Conservation (phyloP, 2,329 filamentous ascomycete species). For the Harringtonia lauricola region DNA sequence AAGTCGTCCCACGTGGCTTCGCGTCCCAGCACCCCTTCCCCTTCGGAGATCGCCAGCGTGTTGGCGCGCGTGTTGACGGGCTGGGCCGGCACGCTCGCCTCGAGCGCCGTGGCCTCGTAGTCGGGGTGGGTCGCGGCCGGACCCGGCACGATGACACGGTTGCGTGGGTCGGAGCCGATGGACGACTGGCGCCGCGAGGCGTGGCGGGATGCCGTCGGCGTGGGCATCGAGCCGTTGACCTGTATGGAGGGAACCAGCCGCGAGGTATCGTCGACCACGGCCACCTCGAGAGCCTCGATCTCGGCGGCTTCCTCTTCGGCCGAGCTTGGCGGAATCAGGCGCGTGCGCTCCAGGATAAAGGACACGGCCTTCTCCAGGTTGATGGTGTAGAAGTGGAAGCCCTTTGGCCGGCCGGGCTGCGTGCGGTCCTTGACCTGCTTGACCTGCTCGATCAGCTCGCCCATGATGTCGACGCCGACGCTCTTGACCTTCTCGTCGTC, state of each 20-base stretch:
- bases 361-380: conserved; percentile 95
- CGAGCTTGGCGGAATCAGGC: conserved; percentile 58
- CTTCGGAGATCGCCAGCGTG: conserved; percentile 87
- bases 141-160: conserved; percentile 72
- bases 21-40: conserved; percentile 75
- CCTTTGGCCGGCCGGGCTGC: conserved; percentile 44
- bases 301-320: conserved; percentile 34
- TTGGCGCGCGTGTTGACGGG: conserved; percentile 69
- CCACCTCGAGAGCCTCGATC: conserved; percentile 34
- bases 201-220: conserved; percentile 20
- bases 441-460: conserved; percentile 72
- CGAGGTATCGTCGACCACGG: conserved; percentile 36
- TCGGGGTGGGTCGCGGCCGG: conserved; percentile 46
- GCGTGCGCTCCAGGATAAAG: conserved; percentile 76
- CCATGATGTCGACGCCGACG: conserved; percentile 70
- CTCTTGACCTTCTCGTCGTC: conserved; percentile 76
- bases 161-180: conserved; percentile 74
- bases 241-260: conserved; percentile 34
- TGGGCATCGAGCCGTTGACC: conserved; percentile 35
- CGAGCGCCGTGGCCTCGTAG: conserved; percentile 63
- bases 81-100: conserved; percentile 65
- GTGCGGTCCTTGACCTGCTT: conserved; percentile 48
- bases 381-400: conserved; percentile 95
- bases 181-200: conserved; percentile 58
- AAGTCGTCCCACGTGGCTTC: conserved; percentile 99